Conservation (phyloP, 2,329 filamentous ascomycete species). For the Beauveria caledonica region DNA sequence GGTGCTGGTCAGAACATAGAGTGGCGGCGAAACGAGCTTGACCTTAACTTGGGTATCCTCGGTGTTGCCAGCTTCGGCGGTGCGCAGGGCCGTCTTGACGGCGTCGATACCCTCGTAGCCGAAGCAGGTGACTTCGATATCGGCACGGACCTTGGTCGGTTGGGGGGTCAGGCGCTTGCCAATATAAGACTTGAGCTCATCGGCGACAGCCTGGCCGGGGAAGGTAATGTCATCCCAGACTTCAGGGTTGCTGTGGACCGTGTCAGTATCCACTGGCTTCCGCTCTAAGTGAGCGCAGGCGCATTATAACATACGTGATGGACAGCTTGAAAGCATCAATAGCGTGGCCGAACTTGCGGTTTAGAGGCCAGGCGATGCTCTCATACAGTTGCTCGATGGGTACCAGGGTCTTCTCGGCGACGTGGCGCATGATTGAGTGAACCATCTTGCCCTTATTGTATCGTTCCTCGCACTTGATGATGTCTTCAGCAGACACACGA, state of each 20-base stretch:
- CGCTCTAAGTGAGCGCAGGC: neutral
- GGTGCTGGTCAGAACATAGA: conserved; percentile 93
- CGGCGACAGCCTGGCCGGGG: conserved; percentile 73
- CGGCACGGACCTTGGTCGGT: conserved; percentile 97
- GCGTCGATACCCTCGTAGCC: conserved; percentile 98
- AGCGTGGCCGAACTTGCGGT: conserved; percentile 94
- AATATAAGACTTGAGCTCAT: conserved; percentile 92
- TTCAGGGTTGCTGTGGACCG: conserved; percentile 66
- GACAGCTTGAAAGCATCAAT: conserved; percentile 98
- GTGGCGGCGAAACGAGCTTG: conserved; percentile 91
- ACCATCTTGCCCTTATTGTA: conserved; percentile 99
- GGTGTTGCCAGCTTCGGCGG: conserved; percentile 88
- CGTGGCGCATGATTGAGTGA: conserved; percentile 97
- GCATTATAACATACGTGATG: conserved; percentile 63
- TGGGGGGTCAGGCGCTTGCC: conserved; percentile 94
- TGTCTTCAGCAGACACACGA: conserved; percentile 93
- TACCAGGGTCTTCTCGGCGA: conserved; percentile 89
- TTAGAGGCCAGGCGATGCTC: conserved; percentile 91
- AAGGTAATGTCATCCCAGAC: conserved; percentile 93
- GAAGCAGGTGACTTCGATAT: conserved; percentile 93
- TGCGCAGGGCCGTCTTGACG: conserved; percentile 85
- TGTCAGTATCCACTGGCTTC: conserved; percentile 13
- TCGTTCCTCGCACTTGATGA: conserved; percentile 95
- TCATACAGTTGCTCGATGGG: conserved; percentile 95
- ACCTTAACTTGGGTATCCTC: conserved; percentile 93